phyloP scores from a whole-genome alignment of 2,329 filamentous ascomycete genomes.

The Epichloe brachyelytri region DNA sequence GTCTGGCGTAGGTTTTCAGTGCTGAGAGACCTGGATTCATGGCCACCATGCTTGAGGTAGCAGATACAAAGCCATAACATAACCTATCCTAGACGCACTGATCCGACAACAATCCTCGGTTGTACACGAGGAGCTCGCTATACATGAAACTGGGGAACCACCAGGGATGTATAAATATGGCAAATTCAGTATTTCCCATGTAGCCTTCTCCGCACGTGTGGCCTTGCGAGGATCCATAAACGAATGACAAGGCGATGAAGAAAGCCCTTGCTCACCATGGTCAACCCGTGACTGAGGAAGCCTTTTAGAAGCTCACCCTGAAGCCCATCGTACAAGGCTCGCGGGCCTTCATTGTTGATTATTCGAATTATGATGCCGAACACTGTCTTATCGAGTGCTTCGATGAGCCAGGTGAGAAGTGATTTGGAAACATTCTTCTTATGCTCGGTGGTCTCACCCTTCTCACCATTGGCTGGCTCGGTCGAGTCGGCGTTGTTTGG shows the following conservation, averaged over 20 bases:
- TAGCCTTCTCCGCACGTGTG: constrained; percentile 14
- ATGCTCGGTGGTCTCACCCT: constrained; percentile 4
- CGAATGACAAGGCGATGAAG: constrained; percentile 61
- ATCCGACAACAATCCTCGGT: background rate
- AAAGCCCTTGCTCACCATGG: constrained; percentile 74
- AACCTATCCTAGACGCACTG: background rate
- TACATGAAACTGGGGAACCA: background rate
- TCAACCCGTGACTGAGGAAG: constrained; percentile 75
- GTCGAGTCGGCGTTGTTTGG: constrained; percentile 20
- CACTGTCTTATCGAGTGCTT: constrained; percentile 34
- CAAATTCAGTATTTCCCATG: background rate
- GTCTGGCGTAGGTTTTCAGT: constrained; percentile 69
- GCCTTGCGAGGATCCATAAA: constrained; percentile 46
- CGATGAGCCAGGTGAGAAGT: constrained; percentile 6
- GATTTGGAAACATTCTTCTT: constrained; percentile 4
- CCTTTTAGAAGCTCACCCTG: constrained; percentile 66
- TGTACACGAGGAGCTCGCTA: background rate
- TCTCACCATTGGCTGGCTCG: constrained; percentile 2
- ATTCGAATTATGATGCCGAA: constrained; percentile 49
- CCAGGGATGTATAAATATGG: background rate
- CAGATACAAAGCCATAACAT: background rate
- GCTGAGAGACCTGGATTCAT: constrained; percentile 29
- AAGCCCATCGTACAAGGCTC: constrained; percentile 63
- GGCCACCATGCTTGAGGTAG: background rate
- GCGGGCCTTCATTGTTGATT: constrained; percentile 49